phyloP scores from a whole-genome alignment of 768 basidiomycete genomes.

The Tulasnella sp. region DNA sequence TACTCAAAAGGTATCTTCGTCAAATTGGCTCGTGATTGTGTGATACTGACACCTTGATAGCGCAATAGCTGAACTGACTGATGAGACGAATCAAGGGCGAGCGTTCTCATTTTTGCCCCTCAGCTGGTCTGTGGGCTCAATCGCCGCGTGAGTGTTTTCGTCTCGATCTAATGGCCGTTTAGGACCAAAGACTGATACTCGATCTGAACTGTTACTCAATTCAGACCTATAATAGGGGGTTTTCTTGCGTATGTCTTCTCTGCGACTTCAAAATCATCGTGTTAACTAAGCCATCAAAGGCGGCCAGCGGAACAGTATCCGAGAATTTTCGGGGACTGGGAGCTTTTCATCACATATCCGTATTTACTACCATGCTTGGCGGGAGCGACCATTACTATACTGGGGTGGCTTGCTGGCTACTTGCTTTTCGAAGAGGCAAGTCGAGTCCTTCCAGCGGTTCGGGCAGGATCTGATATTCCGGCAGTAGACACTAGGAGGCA shows the following conservation, averaged over 20 bases:
- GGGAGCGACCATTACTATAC: background rate
- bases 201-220: too few relatives aligned
- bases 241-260: conserved; percentile 12
- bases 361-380: conserved; percentile 3
- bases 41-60: background rate
- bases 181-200: background rate
- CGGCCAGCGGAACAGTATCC: conserved; percentile 2
- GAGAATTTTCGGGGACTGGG: conserved; percentile 5
- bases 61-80: conserved; percentile 15
- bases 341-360: background rate
- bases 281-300: background rate
- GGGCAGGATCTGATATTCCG: background rate
- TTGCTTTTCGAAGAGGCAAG: background rate
- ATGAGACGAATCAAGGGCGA: conserved; percentile 17
- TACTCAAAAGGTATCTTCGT: conserved; percentile 14
- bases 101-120: conserved; percentile 17
- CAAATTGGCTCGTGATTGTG: background rate
- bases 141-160: conserved; percentile 12
- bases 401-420: conserved; percentile 3
- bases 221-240: conserved; percentile 16
- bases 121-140: conserved; percentile 14
- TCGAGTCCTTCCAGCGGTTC: background rate
- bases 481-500: background rate
- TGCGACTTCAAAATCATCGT: background rate
- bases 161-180: background rate